Evolutionary conservation across 352 stramenopile species (phyloP), one percentile per base, ranked within the genome.

Genomic region (Globisporangium solare): DNA sequence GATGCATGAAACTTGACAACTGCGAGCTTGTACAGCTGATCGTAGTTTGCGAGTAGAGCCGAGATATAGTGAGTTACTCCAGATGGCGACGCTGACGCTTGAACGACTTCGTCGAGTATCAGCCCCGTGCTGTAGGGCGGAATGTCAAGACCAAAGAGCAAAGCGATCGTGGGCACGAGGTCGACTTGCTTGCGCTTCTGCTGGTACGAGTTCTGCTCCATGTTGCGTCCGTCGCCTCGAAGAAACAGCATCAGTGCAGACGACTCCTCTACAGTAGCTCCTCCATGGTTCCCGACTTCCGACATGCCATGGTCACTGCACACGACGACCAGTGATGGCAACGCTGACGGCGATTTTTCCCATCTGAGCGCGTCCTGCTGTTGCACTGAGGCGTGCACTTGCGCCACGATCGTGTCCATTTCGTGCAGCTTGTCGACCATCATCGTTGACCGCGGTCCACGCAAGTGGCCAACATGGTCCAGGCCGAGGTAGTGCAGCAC

Each of bases 221-320:
- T 65, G 0, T 60, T 54, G 45, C 68, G 50, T 14, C 70, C 70
- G 37, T 87, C 71, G 15, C 76, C 74, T 22, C 68, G 69, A 22
- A 92, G 60, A 58, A 96, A 95, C 58, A 92, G 68, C 50, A 95
- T 60, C 10, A 96, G 58, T 2, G 87, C 86, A 1, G 83, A 94
- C 0, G 86, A 86, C 47, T 96, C 87, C 54, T 94, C 86, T 1
- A 93, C 54, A 0, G 86, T 94, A 4, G 87, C 83, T 15, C 87
- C 87, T 6, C 87, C 87, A 51, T 96, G 87, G 41, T 95, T 96
- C 5, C 87, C 87, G 21, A 87, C 75, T 57, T 96, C 86, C 7
- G 87, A 94, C 87, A 96, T 96, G 20, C 85, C 87, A 55, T 96
- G 87, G 59, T 96, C 87, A 35, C 85, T 95, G 56, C 86, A 92